A percentile compares a stretch with the other conserved stretches of the same genome.
phyloP scores from a whole-genome alignment of 352 stramenopile species.

The Pythium scleroteichum region DNA sequence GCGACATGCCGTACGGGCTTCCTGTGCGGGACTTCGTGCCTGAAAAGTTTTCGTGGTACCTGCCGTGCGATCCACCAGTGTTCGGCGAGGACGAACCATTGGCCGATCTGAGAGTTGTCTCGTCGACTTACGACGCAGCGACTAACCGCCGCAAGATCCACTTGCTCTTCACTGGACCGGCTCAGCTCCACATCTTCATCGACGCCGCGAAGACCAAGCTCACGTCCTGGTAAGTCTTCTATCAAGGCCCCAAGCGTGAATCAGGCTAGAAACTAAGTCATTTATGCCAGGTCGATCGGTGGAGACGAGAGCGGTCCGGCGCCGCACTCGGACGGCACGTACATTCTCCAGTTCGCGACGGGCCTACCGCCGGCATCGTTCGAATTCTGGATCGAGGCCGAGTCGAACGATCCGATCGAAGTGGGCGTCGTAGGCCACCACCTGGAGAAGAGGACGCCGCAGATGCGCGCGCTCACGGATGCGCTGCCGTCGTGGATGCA shows the following conservation, averaged over 20 bases:
- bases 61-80: conserved; percentile 36
- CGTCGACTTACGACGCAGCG: conserved; percentile 46
- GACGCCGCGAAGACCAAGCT: conserved; percentile 65
- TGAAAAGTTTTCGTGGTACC: conserved; percentile 71
- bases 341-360: conserved; percentile 76
- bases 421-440: conserved; percentile 69
- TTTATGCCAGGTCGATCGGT: conserved; percentile 76
- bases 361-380: conserved; percentile 58
- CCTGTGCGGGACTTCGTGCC: conserved; percentile 68
- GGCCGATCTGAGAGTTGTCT: conserved; percentile 47
- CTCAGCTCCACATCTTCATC: conserved; percentile 76
- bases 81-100: conserved; percentile 13
- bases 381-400: conserved; percentile 79
- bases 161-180: conserved; percentile 64
- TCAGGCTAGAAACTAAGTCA: too few species aligned
- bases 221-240: conserved; percentile 60
- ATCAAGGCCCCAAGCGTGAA: too few species aligned
- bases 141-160: conserved; percentile 63
- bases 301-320: conserved; percentile 59
- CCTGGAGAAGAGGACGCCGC: conserved; percentile 50
- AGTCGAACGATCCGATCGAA: conserved; percentile 49
- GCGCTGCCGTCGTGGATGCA: conserved; percentile 55
- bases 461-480: conserved; percentile 45
- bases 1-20: conserved; percentile 66
- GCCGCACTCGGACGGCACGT: conserved; percentile 60